Base-by-base conservation (phyloP, 2,329 filamentous ascomycete genomes). In the Aspergillus pseudoterreus region DNA sequence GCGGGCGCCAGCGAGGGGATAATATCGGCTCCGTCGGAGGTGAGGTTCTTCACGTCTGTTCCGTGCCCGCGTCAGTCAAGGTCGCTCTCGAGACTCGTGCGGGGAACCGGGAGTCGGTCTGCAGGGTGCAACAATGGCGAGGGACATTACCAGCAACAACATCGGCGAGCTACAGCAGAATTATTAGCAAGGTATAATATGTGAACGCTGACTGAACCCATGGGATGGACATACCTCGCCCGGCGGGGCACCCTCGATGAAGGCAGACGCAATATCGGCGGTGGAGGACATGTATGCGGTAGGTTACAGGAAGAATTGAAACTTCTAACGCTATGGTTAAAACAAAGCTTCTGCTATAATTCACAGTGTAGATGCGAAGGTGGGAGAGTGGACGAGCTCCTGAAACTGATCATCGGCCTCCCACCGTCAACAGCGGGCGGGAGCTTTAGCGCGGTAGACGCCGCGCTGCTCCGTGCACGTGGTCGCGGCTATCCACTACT, bases 231-330 rank as follows among this genome's bases (percentile, higher is more conserved):
- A 43, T 83, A 96, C 92, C 87, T 99, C 94, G 78, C 94, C 94
- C 19, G 94, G 94, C 44, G 94, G 94, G 64, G 94, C 91, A 67
- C 90, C 90, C 77, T 95, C 86, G 59, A 99, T 86, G 72, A 97
- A 99, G 47, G 91, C 86, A 61, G 91, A 88, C 59, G 90, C 79
- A 50, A 85, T 84, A 55, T 82, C 79, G 57, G 83, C 60, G 17
- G 71, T 72, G n/a, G 75, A 74, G 32, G 72, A 56, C 75, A 78
- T 78, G 44, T 30, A 48, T 30, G 15, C 17, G 17, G 35, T 24
- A 1, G 6, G n/a, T 10, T 45, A 19, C 21, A 9, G 21, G 15
- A 10, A 14, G 21, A n/a, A 9, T 11, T 4, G 22, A 14, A n/a
- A 32, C 11, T 9, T 39, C 6, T 6, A 10, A 35, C 12, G 27